Evolutionary conservation across 495 filamentous ascomycete species (phyloP).

Genomic region (Pseudevernia furfuracea): DNA sequence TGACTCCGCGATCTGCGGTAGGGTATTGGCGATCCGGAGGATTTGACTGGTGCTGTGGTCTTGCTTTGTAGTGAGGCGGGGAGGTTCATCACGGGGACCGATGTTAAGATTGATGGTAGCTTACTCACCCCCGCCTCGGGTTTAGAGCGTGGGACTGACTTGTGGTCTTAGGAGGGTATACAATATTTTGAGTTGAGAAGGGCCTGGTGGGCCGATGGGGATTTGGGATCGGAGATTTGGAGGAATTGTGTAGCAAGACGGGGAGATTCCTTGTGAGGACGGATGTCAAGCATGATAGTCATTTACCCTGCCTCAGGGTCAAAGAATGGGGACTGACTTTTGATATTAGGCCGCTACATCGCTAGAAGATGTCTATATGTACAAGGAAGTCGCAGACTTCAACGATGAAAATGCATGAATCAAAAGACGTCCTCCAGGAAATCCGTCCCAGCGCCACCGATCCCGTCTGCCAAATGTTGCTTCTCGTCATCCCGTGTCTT

Average conservation of each 20-base stretch:
- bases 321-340: no score
- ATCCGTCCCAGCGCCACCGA: conserved; percentile 18
- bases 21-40: conserved; percentile 63
- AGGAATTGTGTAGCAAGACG: no score
- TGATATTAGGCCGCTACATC: no score
- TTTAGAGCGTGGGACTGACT: not conserved
- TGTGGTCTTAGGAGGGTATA: conserved; percentile 16
- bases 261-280: no score
- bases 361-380: not conserved
- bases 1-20: no score
- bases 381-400: not conserved
- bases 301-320: no score
- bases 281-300: no score
- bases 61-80: conserved; percentile 67
- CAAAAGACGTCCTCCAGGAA: conserved; percentile 18
- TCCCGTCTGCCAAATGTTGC: conserved; percentile 17
- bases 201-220: no score
- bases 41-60: conserved; percentile 69
- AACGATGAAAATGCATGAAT: not conserved
- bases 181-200: conserved; percentile 21
- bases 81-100: conserved; percentile 69
- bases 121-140: no score
- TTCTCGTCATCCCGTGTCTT: conserved; percentile 19
- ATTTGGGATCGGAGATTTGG: no score
- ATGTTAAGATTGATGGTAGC: conserved; percentile 57